Evolutionary conservation across 2,329 filamentous ascomycete genomes (phyloP), one percentile per base, ranked within the genome.

Genomic region (Fusarium decemcellulare): DNA sequence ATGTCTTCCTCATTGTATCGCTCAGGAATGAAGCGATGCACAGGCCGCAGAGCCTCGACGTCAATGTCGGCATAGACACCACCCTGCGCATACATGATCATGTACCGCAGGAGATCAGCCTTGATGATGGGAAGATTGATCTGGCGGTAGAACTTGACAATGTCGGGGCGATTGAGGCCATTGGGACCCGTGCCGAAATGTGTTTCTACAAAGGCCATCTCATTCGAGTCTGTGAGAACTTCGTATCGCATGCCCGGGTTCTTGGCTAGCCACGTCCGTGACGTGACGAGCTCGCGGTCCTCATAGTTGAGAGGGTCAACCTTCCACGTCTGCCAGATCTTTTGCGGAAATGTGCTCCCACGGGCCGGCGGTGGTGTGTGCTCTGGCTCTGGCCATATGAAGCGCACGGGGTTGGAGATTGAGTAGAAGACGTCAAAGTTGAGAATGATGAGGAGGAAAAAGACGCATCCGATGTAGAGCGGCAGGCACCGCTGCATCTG

Each of bases 271-370:
- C 91, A 93, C 2, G 90, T 90, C 69, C 85, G 85, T 10, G 91
- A 91, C 0, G 84, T 83, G 27, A 84, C 79, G 34, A 87, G 81
- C 72, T 93, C 90, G 55, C 88, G 84, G 72, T 89, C 85, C 67
- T 92, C 91, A 73, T 93, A 92, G 3, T 83, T 82, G 36, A 92
- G 81, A 3, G 91, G 89, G 65, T 91, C 86, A 30, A 91, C 86
- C 77, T 93, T 93, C 91, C 91, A 93, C 0, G 89, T 91, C 78
- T 93, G 91, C 91, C 91, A 93, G 70, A 93, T 91, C 79, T 93
- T 93, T 59, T 85, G 84, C 7, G 86, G 91, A 72, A 90, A 93
- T 23, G 70, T 76, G 71, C 69, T 75, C 52, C 73, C 77, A 30
- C 59, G 77, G 63, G 51, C 29, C 5, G 54, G 61, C 58, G 53